Conservation (phyloP, 1,284 basidiomycete species). For the Tilletiaria anomala region DNA sequence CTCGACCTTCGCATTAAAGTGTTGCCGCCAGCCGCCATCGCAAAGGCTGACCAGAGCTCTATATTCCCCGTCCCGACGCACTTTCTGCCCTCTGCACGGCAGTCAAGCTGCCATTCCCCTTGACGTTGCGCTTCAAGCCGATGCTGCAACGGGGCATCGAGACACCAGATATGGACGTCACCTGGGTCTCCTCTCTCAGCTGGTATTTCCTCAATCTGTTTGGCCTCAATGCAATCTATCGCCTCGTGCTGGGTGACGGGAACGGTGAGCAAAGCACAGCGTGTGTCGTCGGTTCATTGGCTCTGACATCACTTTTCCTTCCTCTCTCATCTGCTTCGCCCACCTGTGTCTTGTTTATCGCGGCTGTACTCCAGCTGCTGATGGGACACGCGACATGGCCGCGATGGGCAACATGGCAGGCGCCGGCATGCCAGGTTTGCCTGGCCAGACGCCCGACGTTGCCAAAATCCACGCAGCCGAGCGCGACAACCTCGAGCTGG, state of each 20-base stretch:
- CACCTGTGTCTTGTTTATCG: background rate
- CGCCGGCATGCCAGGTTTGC: slow-evolving; percentile 13
- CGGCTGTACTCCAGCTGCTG: slow-evolving; percentile 20
- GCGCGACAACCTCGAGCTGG: slow-evolving; percentile 76
- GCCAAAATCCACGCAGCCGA: slow-evolving; percentile 81
- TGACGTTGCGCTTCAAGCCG: slow-evolving; percentile 94
- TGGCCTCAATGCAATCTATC: slow-evolving; percentile 87
- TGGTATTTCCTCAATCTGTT: slow-evolving; percentile 99
- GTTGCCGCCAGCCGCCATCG: too few species aligned
- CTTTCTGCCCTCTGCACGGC: background rate
- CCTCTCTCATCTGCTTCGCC: slow-evolving; percentile 6
- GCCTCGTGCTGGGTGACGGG: slow-evolving; percentile 75
- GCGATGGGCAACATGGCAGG: slow-evolving; percentile 14
- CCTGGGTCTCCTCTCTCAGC: slow-evolving; percentile 94
- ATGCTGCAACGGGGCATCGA: slow-evolving; percentile 94
- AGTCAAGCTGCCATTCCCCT: slow-evolving; percentile 85
- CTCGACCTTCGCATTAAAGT: background rate
- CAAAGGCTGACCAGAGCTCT: background rate
- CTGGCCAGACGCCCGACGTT: slow-evolving; percentile 54
- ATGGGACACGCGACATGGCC: slow-evolving; percentile 39
- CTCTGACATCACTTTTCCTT: slow-evolving; percentile 1
- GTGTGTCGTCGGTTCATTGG: background rate
- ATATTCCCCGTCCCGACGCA: background rate
- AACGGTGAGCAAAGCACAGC: slow-evolving; percentile 52
- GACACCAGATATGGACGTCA: slow-evolving; percentile 90